phyloP scores from a whole-genome alignment of 2,329 filamentous ascomycete species.

The Neopestalotiopsis rosae region DNA sequence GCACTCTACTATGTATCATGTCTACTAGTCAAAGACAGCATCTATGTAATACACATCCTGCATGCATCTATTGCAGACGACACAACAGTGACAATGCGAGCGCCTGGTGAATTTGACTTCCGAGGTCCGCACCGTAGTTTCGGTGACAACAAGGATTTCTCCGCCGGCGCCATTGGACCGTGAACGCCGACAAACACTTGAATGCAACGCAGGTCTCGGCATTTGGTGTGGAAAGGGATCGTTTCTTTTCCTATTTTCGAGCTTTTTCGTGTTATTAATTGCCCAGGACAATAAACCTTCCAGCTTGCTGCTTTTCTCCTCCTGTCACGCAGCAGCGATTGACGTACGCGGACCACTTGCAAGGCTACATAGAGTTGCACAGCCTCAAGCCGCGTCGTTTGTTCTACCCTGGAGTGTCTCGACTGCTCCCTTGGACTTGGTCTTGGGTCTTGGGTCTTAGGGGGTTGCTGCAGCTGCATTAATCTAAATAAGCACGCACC shows the following conservation, averaged over 20 bases:
- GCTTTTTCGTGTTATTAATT: background rate
- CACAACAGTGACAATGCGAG: background rate
- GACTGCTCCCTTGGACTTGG: too few relatives aligned
- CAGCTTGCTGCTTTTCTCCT: background rate
- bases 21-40: background rate
- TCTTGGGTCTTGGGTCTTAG: background rate
- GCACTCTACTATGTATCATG: background rate
- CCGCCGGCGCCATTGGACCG: background rate
- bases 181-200: background rate
- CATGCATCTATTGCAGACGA: too few relatives aligned
- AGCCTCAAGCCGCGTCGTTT: conserved; percentile 8
- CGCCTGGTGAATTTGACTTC: background rate
- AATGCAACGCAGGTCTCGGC: background rate
- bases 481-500: background rate
- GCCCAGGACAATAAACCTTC: background rate
- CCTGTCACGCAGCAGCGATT: background rate
- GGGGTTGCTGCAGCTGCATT: background rate
- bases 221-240: background rate
- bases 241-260: background rate
- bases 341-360: conserved; percentile 1
- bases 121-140: background rate
- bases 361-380: conserved; percentile 4
- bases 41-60: background rate
- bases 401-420: background rate
- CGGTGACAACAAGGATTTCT: background rate